A percentile compares a stretch with the other conserved stretches of the same genome.
Conservation (phyloP, 352 stramenopile species). For the Blastocystis sp. region DNA sequence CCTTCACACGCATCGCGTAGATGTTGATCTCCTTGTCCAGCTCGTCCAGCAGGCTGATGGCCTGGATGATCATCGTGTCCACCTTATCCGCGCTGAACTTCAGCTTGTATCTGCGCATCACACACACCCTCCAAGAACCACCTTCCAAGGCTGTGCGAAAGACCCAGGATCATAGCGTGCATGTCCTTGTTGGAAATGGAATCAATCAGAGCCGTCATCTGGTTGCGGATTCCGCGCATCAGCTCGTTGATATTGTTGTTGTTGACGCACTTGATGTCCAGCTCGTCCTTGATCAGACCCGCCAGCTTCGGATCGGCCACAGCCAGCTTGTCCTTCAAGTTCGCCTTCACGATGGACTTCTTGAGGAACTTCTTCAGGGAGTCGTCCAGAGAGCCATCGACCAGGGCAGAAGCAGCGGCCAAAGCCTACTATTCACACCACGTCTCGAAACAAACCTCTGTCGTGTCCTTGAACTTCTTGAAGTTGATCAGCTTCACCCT, state of each 20-base stretch:
- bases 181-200: slow-evolving; percentile 84
- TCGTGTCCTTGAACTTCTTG: slow-evolving; percentile 96
- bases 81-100: slow-evolving; percentile 99
- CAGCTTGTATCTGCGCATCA: slow-evolving; percentile 86
- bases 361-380: slow-evolving; percentile 97
- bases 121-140: slow-evolving; percentile 72
- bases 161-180: slow-evolving; percentile 94
- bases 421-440: slow-evolving; percentile 79
- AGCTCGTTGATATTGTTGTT: slow-evolving; percentile 88
- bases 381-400: slow-evolving; percentile 95
- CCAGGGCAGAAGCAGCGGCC: slow-evolving; percentile 88
- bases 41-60: slow-evolving; percentile 97
- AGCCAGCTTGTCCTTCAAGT: slow-evolving; percentile 88
- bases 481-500: slow-evolving; percentile 92
- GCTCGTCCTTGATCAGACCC: slow-evolving; percentile 93
- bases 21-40: slow-evolving; percentile 99
- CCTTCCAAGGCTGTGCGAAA: slow-evolving; percentile 93
- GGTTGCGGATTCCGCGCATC: slow-evolving; percentile 90
- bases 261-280: slow-evolving; percentile 87
- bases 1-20: slow-evolving; percentile 98
- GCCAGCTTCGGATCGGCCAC: slow-evolving; percentile 94
- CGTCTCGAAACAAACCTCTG: slow-evolving; percentile 77
- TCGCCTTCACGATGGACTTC: slow-evolving; percentile 91
- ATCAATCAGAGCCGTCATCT: slow-evolving; percentile 90
- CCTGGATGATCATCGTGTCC: slow-evolving; percentile 99